Base-by-base conservation (phyloP, 2,329 filamentous ascomycete genomes). In the Incumbomyces lentus region DNA sequence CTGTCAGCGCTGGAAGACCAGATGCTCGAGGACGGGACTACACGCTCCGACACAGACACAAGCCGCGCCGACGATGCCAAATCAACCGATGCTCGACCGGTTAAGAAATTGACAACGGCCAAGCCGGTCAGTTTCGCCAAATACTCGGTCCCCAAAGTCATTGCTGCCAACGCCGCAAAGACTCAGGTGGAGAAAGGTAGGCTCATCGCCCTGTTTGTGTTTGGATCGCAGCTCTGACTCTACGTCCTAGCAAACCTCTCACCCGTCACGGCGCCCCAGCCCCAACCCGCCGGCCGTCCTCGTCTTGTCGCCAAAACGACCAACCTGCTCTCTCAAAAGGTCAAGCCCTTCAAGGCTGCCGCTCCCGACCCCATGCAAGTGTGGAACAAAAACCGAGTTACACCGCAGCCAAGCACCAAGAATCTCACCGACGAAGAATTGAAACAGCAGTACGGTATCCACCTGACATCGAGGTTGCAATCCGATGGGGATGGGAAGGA, bases 381-480 rank as follows among this genome's bases (percentile, higher is more conserved):
- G 42, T 82, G 79, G 79, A 82, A 82, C 59, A 81, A 79, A 64
- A 82, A 82, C 59, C 71, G 77, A 64, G 76, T 76, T 71, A 55
- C 51, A 22, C 56, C 56, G 26, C 49, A 52, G 44, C 68, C 74
- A 22, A 74, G 78, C 12, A 73, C 75, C 12, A 81, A 81, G 59
- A 76, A 81, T 47, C 75, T 81, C 55, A 82, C 79, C 14, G 79
- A 82, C 55, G 79, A 82, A 62, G 79, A 82, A 54, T 66, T 82
- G 47, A 81, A 82, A 59, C 78, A 81, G 57, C 78, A 81, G 59
- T 82, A 81, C 56, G 79, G 79, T 39, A 82, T 82, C 43, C 79
- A 82, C 58, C 69, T 82, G 61, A 79, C 79, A 6, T 81, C 78
- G 37, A 73, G 79, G 48, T 67, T 82, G 49, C 76, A 81, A 59